Evolutionary conservation across 768 basidiomycete species (phyloP).

Genomic region (Strobilomyces confusus): DNA sequence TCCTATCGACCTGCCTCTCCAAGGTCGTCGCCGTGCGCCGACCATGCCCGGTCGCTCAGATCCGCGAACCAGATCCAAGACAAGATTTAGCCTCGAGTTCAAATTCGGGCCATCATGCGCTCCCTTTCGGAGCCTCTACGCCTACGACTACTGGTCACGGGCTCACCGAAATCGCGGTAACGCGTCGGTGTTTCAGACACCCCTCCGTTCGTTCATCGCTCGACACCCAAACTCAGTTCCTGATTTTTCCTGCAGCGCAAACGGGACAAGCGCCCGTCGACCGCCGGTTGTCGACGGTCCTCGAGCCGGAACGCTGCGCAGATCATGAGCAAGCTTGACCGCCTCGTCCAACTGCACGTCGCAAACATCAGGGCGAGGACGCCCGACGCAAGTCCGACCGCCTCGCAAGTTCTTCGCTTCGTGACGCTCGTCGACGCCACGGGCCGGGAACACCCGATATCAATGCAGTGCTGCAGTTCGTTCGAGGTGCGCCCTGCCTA

Average conservation of each 20-base stretch:
- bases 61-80: conserved; percentile 10
- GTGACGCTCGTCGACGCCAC: conserved; percentile 26
- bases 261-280: conserved; percentile 10
- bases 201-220: conserved; percentile 8
- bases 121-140: conserved; percentile 11
- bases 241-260: conserved; percentile 14
- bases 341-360: conserved; percentile 21
- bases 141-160: background rate
- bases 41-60: conserved; percentile 8
- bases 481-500: conserved; percentile 25
- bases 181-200: conserved; percentile 9
- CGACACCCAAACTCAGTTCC: background rate
- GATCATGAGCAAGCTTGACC: conserved; percentile 18
- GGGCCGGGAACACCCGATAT: conserved; percentile 24
- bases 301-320: conserved; percentile 12
- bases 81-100: conserved; percentile 12
- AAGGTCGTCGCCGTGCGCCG: conserved; percentile 22
- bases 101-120: conserved; percentile 5
- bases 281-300: background rate
- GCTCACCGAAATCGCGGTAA: background rate
- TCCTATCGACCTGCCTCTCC: conserved; percentile 13
- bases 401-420: conserved; percentile 18
- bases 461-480: conserved; percentile 23
- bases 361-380: conserved; percentile 9
- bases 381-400: conserved; percentile 14